Evolutionary conservation across 2,329 filamentous ascomycete genomes (phyloP).

Genomic region (Aspergillus nomiae): DNA sequence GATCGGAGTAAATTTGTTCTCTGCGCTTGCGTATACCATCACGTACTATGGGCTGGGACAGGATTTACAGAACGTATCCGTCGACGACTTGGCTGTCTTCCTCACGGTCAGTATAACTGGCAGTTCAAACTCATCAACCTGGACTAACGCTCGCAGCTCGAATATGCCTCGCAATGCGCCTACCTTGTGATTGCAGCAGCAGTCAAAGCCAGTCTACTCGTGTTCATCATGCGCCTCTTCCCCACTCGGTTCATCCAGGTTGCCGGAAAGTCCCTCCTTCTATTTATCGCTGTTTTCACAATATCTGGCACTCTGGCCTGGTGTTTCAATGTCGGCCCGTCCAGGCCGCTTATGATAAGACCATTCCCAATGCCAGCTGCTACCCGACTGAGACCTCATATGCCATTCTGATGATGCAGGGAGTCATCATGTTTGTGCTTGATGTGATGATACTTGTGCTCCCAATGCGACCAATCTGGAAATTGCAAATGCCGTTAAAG

Average conservation of each 20-base stretch:
- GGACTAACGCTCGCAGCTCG: constrained; percentile 3
- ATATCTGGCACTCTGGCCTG: constrained; percentile 15
- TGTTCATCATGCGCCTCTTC: constrained; percentile 23
- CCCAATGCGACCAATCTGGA: constrained; percentile 22
- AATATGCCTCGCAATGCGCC: constrained; percentile 15
- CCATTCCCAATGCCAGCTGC: constrained; percentile 9
- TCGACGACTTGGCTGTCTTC: constrained; percentile 4
- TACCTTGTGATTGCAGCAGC: constrained; percentile 15
- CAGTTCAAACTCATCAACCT: not conserved
- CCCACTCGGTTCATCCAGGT: constrained; percentile 12
- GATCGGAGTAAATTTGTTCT: constrained; percentile 16
- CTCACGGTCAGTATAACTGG: not conserved
- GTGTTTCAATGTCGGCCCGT: constrained; percentile 18
- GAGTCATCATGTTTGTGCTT: constrained; percentile 21
- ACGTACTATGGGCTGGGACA: constrained; percentile 19
- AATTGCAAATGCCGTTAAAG: constrained; percentile 22
- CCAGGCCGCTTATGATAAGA: constrained; percentile 15
- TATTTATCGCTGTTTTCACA: constrained; percentile 16
- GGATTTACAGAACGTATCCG: constrained; percentile 9
- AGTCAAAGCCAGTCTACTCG: constrained; percentile 16
- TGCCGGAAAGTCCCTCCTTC: constrained; percentile 11
- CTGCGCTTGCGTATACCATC: constrained; percentile 16
- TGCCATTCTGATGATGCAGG: constrained; percentile 18
- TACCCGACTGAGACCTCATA: constrained; percentile 11
- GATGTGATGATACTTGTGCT: constrained; percentile 22